These are phyloP conservation scores for Penicillium sp. DNA, from an alignment of 2,329 filamentous ascomycete genomes.

Conservation along the genomic window DNA sequence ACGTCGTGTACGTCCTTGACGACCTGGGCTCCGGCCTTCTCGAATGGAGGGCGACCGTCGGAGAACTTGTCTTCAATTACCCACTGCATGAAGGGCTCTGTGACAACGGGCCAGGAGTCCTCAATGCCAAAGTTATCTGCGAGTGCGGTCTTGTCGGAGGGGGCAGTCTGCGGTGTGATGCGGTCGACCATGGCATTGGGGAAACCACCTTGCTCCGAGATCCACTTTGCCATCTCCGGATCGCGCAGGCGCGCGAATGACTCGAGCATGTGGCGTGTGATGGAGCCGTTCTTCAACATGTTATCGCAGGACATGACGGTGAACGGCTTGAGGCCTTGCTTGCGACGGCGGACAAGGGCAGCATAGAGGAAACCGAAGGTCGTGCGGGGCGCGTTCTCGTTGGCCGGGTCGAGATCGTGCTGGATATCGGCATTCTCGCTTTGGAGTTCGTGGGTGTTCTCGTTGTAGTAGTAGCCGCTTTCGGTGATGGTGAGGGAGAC, in stretches of 20 bases:
- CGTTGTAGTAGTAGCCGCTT: conserved; percentile 62
- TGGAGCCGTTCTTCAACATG: conserved; percentile 61
- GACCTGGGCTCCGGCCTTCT: conserved; percentile 58
- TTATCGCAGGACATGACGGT: conserved; percentile 61
- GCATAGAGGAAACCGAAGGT: conserved; percentile 59
- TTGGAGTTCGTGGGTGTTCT: conserved; percentile 59
- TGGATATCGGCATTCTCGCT: conserved; percentile 55
- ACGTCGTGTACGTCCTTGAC: conserved; percentile 57
- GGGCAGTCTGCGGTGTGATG: conserved; percentile 57
- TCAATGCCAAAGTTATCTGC: conserved; percentile 53
- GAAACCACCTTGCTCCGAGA: conserved; percentile 53
- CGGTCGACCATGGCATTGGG: conserved; percentile 62
- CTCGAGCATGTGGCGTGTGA: conserved; percentile 57
- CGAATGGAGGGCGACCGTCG: conserved; percentile 57
- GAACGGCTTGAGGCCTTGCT: conserved; percentile 55
- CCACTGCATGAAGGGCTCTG: conserved; percentile 62
- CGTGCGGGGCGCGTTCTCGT: conserved; percentile 51
- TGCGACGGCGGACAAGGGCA: conserved; percentile 52
- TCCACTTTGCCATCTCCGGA: conserved; percentile 56
- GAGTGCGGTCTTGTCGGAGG: conserved; percentile 51
- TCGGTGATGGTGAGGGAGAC: conserved; percentile 61
- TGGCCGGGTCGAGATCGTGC: conserved; percentile 50
- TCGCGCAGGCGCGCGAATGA: conserved; percentile 55
- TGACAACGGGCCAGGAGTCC: conserved; percentile 59
- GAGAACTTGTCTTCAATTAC: conserved; percentile 58